Percentiles rank a stretch among this genome's conserved stretches.
Conservation (phyloP, 257 asterid species). For the Galeopsis tetrahit region DNA sequence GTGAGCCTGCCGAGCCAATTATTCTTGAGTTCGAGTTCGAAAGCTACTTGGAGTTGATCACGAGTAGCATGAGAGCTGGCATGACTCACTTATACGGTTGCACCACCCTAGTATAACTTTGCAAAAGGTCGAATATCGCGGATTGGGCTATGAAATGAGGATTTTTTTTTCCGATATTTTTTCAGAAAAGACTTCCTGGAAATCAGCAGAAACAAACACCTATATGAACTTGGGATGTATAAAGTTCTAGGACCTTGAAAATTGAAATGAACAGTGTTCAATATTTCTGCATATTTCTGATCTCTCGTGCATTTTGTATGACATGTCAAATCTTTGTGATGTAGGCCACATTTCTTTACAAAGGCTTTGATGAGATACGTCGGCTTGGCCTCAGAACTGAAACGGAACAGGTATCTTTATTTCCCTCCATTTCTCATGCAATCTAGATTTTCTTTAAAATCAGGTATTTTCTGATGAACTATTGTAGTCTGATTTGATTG, state of each 20-base stretch:
- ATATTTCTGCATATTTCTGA: slow-evolving; percentile 23
- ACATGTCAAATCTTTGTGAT: slow-evolving; percentile 29
- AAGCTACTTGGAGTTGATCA: no score
- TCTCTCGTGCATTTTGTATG: slow-evolving; percentile 28
- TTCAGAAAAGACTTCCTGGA: not conserved
- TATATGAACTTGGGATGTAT: not conserved
- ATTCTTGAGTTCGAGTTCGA: not conserved
- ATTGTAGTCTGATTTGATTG: slow-evolving; percentile 3
- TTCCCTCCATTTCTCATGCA: slow-evolving; percentile 25
- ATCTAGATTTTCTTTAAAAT: slow-evolving; percentile 21
- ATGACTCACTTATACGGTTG: not conserved
- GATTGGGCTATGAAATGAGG: not conserved
- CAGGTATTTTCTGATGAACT: slow-evolving; percentile 8
- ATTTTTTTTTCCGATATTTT: not conserved
- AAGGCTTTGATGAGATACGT: slow-evolving; percentile 97
- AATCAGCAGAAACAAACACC: not conserved
- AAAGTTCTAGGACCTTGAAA: not conserved
- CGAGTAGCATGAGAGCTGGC: not conserved
- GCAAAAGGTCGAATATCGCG: not conserved
- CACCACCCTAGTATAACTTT: not conserved
- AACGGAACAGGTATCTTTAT: slow-evolving; percentile 76
- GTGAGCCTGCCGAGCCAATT: not conserved
- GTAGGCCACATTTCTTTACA: slow-evolving; percentile 92
- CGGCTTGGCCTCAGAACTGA: slow-evolving; percentile 92
- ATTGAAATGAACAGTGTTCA: not conserved